Evolutionary conservation across 768 basidiomycete species (phyloP).

Genomic region (Podaxis pistillaris): DNA sequence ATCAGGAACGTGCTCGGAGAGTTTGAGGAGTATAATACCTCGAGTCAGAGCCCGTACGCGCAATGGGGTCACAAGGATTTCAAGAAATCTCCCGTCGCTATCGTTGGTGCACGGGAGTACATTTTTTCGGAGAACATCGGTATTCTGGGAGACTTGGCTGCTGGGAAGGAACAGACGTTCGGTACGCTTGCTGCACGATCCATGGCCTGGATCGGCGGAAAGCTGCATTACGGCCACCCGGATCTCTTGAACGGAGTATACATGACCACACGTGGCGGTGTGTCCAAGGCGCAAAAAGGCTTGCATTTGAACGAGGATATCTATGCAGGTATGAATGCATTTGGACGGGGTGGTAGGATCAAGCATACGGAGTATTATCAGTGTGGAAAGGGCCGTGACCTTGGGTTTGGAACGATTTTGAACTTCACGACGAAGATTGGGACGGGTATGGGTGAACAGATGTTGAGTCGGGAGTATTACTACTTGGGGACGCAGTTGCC

Average conservation of each 20-base stretch:
- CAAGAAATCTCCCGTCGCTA: conserved; percentile 86
- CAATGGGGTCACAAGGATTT: conserved; percentile 90
- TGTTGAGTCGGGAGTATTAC: conserved; percentile 99
- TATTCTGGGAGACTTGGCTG: conserved; percentile 96
- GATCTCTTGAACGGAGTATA: conserved; percentile 98
- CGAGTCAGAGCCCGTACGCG: conserved; percentile 88
- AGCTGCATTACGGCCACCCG: conserved; percentile 98
- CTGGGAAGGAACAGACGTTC: conserved; percentile 99
- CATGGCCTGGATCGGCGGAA: conserved; percentile 97
- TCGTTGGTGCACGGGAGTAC: conserved; percentile 98
- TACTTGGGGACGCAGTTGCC: conserved; percentile 97
- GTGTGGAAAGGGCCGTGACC: conserved; percentile 97
- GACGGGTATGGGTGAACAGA: conserved; percentile 99
- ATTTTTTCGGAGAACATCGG: conserved; percentile 99
- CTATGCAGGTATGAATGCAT: conserved; percentile 98
- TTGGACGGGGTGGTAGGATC: conserved; percentile 94
- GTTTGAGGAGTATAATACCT: conserved; percentile 90
- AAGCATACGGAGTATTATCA: conserved; percentile 99
- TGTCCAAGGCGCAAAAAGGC: conserved; percentile 99
- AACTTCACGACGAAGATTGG: conserved; percentile 99
- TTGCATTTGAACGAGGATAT: conserved; percentile 99
- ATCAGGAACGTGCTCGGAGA: conserved; percentile 97
- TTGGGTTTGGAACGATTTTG: conserved; percentile 97
- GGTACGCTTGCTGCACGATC: conserved; percentile 96
- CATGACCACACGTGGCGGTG: conserved; percentile 98